Evolutionary conservation across 2,329 filamentous ascomycete genomes (phyloP), one percentile per base, ranked within the genome.

Genomic region (Rutstroemia sp.): DNA sequence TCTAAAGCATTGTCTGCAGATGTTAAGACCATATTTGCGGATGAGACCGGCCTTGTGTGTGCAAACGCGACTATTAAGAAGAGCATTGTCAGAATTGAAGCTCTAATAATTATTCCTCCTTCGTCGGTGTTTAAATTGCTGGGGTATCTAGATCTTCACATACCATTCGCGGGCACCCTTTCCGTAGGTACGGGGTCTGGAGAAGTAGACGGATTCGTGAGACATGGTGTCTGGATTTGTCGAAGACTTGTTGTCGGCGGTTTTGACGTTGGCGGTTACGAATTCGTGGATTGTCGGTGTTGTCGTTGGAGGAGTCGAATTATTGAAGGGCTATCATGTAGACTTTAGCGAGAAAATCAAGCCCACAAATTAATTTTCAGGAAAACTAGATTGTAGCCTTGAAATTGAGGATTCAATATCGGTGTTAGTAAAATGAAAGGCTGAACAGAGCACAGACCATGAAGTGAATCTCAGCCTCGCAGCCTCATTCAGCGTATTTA

Each of bases 141-240:
- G 27, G 21, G 34, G 42, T 23, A 49, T 37, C 18, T n/a, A 56
- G 45, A 50, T 51, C 23, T 51, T 47, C 47, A 80, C 88, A 75
- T 91, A 96, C 92, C 92, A 96, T 75, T 79, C 77, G 78, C 92
- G 88, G 77, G 89, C 81, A 80, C 92, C 92, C 86, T 96, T 96
- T 83, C 92, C 92, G 85, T 95, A 96, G 77, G 78, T 90, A 79
- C 92, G 88, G 74, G 94, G 94, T 77, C 94, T 92, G 74, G 91
- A 96, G 87, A 95, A 96, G 92, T 92, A 99, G 80, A 97, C 91
- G 74, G 88, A 91, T 83, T 97, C 92, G 91, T 89, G 86, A 78
- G 86, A 86, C 86, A 89, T 89, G 73, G 73, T 86, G 37, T 50
- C 53, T 44, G 25, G 25, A 50, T 55, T 42, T 55, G 53, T 42